Evolutionary conservation across 495 filamentous ascomycete genomes (phyloP).

Genomic region (Lophium mytilinum): DNA sequence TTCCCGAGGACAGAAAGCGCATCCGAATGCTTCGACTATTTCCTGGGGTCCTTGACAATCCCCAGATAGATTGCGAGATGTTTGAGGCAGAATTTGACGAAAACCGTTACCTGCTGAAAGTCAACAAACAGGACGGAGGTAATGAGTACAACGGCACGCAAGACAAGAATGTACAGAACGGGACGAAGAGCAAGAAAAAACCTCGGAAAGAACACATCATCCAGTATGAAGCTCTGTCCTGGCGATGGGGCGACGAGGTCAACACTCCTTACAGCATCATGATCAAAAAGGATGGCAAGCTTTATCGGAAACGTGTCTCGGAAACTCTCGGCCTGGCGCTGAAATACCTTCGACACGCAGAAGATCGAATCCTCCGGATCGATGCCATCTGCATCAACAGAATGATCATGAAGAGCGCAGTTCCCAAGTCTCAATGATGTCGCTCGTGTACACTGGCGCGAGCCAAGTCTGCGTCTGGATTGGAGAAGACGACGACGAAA

Average conservation of each 20-base stretch:
- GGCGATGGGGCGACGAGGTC: neutral
- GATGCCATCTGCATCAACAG: neutral
- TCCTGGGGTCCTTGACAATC: no score
- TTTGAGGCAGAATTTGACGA: no score
- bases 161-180: no score
- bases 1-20: no score
- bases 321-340: neutral
- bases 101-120: no score
- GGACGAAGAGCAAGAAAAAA: no score
- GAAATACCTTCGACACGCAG: neutral
- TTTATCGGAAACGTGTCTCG: neutral
- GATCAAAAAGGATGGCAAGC: neutral
- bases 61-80: no score
- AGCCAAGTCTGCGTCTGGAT: neutral
- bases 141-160: no score
- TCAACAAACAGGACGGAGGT: no score
- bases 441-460: neutral
- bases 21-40: no score
- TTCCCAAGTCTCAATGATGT: neutral
- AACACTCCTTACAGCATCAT: neutral
- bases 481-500: neutral
- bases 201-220: no score
- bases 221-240: neutral
- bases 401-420: neutral
- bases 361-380: neutral